Evolutionary conservation across 148 eudicot species (phyloP).

Genomic region (Cornus kousa): DNA sequence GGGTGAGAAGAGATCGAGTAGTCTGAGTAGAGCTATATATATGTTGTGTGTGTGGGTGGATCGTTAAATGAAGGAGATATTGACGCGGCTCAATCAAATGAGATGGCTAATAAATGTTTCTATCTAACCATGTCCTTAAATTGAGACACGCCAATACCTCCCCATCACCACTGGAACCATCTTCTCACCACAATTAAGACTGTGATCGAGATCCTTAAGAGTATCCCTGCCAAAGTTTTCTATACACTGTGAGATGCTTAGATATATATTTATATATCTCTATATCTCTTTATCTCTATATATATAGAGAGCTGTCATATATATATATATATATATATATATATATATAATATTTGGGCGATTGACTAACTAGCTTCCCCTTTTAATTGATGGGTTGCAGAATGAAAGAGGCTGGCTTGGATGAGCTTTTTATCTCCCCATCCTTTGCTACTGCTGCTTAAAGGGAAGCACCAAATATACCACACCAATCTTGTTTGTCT

Average conservation of each 20-base stretch:
- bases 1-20: not conserved
- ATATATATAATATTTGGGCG: not conserved
- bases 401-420: not conserved
- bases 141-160: constrained; percentile 26
- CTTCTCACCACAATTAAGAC: not conserved
- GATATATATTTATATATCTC: not conserved
- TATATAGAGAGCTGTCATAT: not conserved
- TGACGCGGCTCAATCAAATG: constrained; percentile 32
- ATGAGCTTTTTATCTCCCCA: not conserved
- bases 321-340: too few relatives aligned
- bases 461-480: not conserved
- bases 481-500: not conserved
- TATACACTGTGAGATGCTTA: not conserved
- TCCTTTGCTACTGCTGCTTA: not conserved
- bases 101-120: constrained; percentile 8
- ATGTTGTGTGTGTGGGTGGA: too few relatives aligned
- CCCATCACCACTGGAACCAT: not conserved
- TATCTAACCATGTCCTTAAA: constrained; percentile 15
- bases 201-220: not conserved
- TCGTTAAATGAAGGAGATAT: constrained; percentile 11
- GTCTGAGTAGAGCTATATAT: too few relatives aligned
- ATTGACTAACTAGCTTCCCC: not conserved
- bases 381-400: not conserved
- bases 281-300: not conserved
- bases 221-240: too few relatives aligned